Base-by-base conservation (phyloP, 208 protist genomes). In the Eutreptiella sp. region DNA sequence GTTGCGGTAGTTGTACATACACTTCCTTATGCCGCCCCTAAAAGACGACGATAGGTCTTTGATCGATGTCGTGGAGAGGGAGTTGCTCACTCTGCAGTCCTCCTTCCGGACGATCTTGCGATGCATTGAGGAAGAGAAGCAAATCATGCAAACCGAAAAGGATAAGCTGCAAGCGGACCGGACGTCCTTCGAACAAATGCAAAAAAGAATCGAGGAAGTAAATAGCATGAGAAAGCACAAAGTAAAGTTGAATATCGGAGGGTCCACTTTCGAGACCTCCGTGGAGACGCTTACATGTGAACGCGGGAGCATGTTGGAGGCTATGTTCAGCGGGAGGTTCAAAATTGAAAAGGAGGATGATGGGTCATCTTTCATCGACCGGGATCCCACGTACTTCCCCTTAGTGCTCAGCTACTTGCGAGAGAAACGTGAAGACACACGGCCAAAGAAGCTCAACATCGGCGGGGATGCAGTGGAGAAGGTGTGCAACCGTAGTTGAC, bases 311-410 rank as follows among this genome's bases (percentile, higher is more conserved):
- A 57, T 57, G 50, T n/a, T 57, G 50, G 50, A 57, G 7, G 50
- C 50, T 9, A 57, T 66, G 59, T 66, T 66, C 53, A 41, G 27
- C 26, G 59, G 59, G 14, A 42, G 31, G 32, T 66, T 32, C 52
- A 61, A 3, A 2, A 24, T 63, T 19, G 52, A 66, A 3, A 27
- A 24, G 0, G 59, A 66, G 28, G 59, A 66, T 2, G 21, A 61
- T 16, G 59, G 59, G 16, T 38, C 21, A 11, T 66, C 33, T 19
- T 66, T 66, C 19, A 66, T 66, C 1, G 59, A 66, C 47, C 19
- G 59, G 4, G 59, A 66, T 23, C 48, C 45, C 4, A 42, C 24
- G 32, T 32, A 63, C 23, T 66, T 66, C n/a, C 53, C 45, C 28
- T 35, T 60, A 11, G 36, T 66, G 7, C 53, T 66, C 35, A 57